These are phyloP conservation scores for Fusarium devonianum DNA, from an alignment of 2,329 filamentous ascomycete species.

Conservation along the genomic window DNA sequence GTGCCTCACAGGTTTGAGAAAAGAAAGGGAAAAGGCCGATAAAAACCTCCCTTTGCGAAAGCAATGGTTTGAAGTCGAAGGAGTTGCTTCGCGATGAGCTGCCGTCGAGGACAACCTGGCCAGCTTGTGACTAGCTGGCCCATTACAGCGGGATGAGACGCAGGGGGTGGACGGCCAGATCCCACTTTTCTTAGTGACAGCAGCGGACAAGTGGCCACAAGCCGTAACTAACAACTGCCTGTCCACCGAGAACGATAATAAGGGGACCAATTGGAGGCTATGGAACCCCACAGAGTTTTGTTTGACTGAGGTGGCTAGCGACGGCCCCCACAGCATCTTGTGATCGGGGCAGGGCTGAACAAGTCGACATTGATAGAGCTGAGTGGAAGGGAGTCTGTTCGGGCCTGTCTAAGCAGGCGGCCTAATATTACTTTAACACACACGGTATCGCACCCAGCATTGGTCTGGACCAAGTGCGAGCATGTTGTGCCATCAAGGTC, in stretches of 20 bases:
- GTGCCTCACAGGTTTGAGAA: conserved; percentile 23
- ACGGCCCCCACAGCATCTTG: neutral
- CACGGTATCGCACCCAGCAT: too few relatives aligned
- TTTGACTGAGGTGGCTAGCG: conserved; percentile 6
- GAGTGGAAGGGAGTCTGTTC: too few relatives aligned
- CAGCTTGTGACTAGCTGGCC: conserved; percentile 23
- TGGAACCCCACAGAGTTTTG: neutral
- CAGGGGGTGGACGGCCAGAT: conserved; percentile 30
- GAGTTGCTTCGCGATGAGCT: conserved; percentile 20
- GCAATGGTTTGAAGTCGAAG: conserved; percentile 35
- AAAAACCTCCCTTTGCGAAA: conserved; percentile 32
- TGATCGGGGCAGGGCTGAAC: conserved; percentile 11
- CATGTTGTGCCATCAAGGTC: too few relatives aligned
- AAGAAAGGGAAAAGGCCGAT: conserved; percentile 25
- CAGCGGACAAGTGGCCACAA: conserved; percentile 33
- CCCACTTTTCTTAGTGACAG: conserved; percentile 31
- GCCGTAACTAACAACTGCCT: conserved; percentile 27
- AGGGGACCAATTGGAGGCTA: conserved; percentile 7
- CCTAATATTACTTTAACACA: too few relatives aligned
- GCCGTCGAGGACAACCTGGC: conserved; percentile 40
- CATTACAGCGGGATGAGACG: conserved; percentile 25
- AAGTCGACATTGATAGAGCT: neutral
- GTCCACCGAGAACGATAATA: conserved; percentile 9
- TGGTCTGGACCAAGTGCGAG: too few relatives aligned
- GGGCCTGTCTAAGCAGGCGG: too few relatives aligned